phyloP scores from a whole-genome alignment of 768 basidiomycete genomes.

The Suillus spraguei region DNA sequence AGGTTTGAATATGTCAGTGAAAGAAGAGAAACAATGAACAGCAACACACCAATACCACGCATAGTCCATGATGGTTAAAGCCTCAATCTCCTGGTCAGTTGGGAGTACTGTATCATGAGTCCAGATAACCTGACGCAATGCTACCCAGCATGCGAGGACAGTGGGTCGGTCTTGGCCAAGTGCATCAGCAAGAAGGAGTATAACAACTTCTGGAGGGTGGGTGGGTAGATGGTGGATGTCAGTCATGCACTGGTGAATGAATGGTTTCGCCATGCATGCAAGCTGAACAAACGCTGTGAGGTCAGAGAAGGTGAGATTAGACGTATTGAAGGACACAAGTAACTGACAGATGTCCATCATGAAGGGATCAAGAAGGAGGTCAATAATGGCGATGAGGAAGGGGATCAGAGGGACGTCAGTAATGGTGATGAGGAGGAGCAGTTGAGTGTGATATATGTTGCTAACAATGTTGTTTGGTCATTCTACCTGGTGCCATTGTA shows the following conservation, averaged over 20 bases:
- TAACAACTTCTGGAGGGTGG: conserved; percentile 2
- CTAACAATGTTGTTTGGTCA: background rate
- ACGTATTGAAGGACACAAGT: background rate
- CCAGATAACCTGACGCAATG: conserved; percentile 2
- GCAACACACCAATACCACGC: conserved; percentile 2
- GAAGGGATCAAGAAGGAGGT: no score
- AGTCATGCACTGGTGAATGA: conserved; percentile 7
- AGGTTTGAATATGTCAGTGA: background rate
- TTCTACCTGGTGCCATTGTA: background rate
- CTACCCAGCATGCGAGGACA: conserved; percentile 4
- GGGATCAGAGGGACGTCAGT: background rate
- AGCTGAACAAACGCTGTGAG: conserved; percentile 5
- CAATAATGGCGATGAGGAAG: no score
- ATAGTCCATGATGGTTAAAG: conserved; percentile 2
- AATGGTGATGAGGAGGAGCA: background rate
- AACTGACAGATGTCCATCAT: background rate
- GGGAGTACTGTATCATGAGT: conserved; percentile 5
- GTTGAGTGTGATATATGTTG: background rate
- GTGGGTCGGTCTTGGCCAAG: background rate
- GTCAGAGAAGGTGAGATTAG: background rate
- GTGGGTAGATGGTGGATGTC: conserved; percentile 7
- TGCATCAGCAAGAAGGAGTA: conserved; percentile 2
- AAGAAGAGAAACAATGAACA: background rate
- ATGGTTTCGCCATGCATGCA: conserved; percentile 9
- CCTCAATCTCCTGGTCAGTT: conserved; percentile 1